Percentiles rank a stretch among this genome's conserved stretches.
Conservation (phyloP, 1,139 yeast species). For the Geotrichum reessii region DNA sequence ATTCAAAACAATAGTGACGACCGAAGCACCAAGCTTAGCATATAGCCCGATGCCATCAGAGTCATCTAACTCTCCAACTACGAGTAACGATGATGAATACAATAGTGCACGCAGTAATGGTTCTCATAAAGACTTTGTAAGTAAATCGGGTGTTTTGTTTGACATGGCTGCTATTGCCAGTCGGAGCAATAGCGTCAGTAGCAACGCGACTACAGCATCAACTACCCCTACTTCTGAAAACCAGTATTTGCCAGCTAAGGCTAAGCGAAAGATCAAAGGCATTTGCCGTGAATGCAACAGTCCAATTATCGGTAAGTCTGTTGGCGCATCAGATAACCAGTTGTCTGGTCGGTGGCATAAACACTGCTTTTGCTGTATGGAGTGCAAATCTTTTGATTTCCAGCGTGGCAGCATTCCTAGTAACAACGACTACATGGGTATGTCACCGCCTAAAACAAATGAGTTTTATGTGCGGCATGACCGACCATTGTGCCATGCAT, state of each 20-base stretch:
- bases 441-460: conserved; percentile 30
- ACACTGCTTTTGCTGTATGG: conserved; percentile 67
- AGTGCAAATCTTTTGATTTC: conserved; percentile 44
- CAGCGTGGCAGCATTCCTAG: conserved; percentile 6
- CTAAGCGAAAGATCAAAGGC: conserved; percentile 11
- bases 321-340: conserved; percentile 77
- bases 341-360: conserved; percentile 95
- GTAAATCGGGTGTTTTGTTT: neutral
- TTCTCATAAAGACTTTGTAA: neutral
- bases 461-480: conserved; percentile 79
- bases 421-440: conserved; percentile 35
- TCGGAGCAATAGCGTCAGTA: neutral
- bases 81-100: neutral
- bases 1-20: neutral
- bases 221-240: neutral
- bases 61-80: neutral
- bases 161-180: neutral
- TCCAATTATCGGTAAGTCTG: conserved; percentile 47
- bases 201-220: neutral
- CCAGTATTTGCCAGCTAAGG: neutral
- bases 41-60: conserved; percentile 3
- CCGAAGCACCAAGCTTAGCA: neutral
- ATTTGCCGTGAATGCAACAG: conserved; percentile 45
- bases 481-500: conserved; percentile 68
- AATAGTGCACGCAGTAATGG: neutral